A percentile compares a stretch with the other conserved stretches of the same genome.
phyloP scores from a whole-genome alignment of 2,329 filamentous ascomycete genomes.

The Aspergillus brasiliensis region DNA sequence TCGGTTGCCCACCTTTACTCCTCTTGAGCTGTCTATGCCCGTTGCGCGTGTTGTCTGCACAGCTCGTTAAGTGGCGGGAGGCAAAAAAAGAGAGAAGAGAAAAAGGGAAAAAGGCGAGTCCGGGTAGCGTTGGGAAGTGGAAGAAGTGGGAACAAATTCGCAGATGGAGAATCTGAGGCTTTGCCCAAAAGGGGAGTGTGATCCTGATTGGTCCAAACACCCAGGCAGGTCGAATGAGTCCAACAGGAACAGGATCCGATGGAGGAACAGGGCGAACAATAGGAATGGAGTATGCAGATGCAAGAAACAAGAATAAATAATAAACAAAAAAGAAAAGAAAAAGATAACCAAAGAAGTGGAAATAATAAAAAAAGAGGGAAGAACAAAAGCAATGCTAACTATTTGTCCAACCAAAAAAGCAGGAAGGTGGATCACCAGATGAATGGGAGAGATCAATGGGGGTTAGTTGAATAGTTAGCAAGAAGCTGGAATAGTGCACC shows the following conservation, averaged over 20 bases:
- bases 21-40: not conserved
- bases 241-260: not conserved
- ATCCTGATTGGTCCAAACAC: slow-evolving; percentile 12
- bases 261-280: not conserved
- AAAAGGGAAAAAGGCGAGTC: not conserved
- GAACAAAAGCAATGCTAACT: not conserved
- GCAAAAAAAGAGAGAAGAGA: slow-evolving; percentile 2
- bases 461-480: not conserved
- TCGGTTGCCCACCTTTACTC: slow-evolving; percentile 5
- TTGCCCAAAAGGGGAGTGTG: slow-evolving; percentile 16
- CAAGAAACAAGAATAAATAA: not conserved
- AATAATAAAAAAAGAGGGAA: not conserved
- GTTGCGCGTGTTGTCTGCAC: not conserved
- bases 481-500: not conserved
- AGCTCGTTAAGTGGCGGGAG: slow-evolving; percentile 16
- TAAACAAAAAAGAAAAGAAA: not conserved
- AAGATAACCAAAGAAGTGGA: not conserved
- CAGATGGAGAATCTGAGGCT: slow-evolving; percentile 16
- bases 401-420: not conserved
- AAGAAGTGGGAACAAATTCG: slow-evolving; percentile 15
- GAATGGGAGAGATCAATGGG: not conserved
- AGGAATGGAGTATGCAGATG: not conserved
- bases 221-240: slow-evolving; percentile 2
- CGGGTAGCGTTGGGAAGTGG: slow-evolving; percentile 10
- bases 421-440: not conserved